These are phyloP conservation scores for Suhomyces chickasaworum DNA, from an alignment of 1,139 yeast species.

Conservation along the genomic window DNA sequence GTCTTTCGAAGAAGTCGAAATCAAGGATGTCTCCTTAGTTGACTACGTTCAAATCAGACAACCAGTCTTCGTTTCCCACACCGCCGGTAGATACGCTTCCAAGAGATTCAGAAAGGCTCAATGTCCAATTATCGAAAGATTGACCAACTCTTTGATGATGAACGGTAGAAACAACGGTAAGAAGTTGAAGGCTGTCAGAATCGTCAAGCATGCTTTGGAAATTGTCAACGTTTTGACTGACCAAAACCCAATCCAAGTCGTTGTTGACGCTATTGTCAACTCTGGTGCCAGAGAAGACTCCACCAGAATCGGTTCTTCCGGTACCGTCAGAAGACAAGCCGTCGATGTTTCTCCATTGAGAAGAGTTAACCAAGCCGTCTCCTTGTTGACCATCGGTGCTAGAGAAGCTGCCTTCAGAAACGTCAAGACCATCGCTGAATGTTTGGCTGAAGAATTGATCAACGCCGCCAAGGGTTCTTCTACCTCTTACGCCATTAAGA, in stretches of 20 bases:
- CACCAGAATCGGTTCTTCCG: conserved; percentile 99
- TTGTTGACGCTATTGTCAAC: conserved; percentile 99
- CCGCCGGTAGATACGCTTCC: conserved; percentile 99
- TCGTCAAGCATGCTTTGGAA: conserved; percentile 98
- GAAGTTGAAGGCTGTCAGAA: conserved; percentile 99
- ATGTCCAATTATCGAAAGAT: conserved; percentile 99
- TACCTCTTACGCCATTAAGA: conserved; percentile 99
- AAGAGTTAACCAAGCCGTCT: conserved; percentile 99
- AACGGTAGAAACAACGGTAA: conserved; percentile 99
- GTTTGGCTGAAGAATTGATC: conserved; percentile 99
- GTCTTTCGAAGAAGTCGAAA: conserved; percentile 97
- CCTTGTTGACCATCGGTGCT: conserved; percentile 98
- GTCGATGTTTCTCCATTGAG: conserved; percentile 99
- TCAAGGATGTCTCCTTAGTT: conserved; percentile 96
- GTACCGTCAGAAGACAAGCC: conserved; percentile 99
- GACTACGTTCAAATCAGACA: conserved; percentile 98
- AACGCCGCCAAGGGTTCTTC: conserved; percentile 99
- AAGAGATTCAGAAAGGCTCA: conserved; percentile 99
- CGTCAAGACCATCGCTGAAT: conserved; percentile 99
- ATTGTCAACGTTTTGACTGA: conserved; percentile 97
- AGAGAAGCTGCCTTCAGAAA: conserved; percentile 99
- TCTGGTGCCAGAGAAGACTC: conserved; percentile 99
- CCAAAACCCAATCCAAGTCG: conserved; percentile 99
- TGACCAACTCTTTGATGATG: conserved; percentile 99
- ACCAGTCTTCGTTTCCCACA: conserved; percentile 98